Evolutionary conservation across 169 alveolate genomes (phyloP).

Genomic region (Theileria luwenshuni): DNA sequence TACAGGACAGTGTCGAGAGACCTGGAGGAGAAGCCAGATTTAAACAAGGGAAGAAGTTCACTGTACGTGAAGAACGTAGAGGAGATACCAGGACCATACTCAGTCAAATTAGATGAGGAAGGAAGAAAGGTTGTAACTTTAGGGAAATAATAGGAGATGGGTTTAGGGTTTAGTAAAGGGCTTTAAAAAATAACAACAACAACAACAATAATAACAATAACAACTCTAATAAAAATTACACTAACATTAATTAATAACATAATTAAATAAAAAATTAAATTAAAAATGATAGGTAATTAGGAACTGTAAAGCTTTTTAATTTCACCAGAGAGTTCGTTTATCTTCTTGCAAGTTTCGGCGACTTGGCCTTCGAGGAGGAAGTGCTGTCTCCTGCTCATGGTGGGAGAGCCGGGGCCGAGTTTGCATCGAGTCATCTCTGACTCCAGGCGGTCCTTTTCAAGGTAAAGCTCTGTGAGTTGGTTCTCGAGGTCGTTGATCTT

Average conservation of each 20-base stretch:
- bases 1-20: constrained; percentile 56
- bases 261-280: too few relatives aligned
- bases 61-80: constrained; percentile 35
- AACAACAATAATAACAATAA: too few relatives aligned
- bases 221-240: neutral
- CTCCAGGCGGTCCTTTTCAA: constrained; percentile 62
- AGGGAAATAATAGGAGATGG: constrained; percentile 26
- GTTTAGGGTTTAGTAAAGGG: neutral
- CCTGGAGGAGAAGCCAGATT: constrained; percentile 32
- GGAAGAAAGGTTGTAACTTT: constrained; percentile 31
- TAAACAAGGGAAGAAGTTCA: constrained; percentile 6
- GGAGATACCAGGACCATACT: constrained; percentile 59
- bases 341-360: constrained; percentile 29
- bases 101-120: constrained; percentile 29
- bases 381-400: constrained; percentile 49
- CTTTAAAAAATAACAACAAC: too few relatives aligned
- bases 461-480: constrained; percentile 53
- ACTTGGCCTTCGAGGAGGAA: constrained; percentile 32
- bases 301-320: constrained; percentile 38
- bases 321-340: constrained; percentile 36
- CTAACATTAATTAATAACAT: too few relatives aligned
- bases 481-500: constrained; percentile 50
- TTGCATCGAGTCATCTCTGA: constrained; percentile 67
- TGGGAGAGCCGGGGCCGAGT: constrained; percentile 59
- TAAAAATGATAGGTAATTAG: too few relatives aligned